Percentiles rank a stretch among this genome's conserved stretches.
Conservation (phyloP, 495 filamentous ascomycete genomes). For the Chaetomium tenue region DNA sequence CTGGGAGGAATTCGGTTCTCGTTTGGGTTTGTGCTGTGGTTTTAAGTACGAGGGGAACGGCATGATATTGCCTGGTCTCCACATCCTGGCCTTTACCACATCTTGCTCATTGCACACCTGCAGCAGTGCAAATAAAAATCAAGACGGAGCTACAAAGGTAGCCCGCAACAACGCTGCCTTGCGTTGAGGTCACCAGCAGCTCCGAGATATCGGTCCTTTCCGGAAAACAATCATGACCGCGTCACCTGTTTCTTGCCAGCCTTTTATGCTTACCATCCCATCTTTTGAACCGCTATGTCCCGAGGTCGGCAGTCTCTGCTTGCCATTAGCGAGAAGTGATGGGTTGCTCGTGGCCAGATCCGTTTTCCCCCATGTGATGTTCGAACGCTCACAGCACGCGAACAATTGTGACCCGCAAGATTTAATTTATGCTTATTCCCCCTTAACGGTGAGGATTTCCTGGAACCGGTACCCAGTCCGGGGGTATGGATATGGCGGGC, state of each 20-base stretch:
- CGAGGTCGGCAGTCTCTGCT: too few species aligned
- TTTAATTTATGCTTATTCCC: too few species aligned
- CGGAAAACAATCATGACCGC: constrained; percentile 15
- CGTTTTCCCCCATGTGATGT: too few species aligned
- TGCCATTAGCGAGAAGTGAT: too few species aligned
- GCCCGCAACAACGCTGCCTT: constrained; percentile 26
- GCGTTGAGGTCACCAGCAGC: constrained; percentile 21
- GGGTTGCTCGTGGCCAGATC: too few species aligned
- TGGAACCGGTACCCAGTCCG: too few species aligned
- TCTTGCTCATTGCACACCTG: constrained; percentile 54
- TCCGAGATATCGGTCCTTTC: constrained; percentile 12
- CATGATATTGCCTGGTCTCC: constrained; percentile 63
- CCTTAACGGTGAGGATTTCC: too few species aligned
- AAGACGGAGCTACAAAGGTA: constrained; percentile 32
- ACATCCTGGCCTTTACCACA: constrained; percentile 53
- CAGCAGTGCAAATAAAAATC: constrained; percentile 41
- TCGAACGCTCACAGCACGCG: too few species aligned
- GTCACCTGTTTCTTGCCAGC: not conserved
- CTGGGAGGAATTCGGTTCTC: constrained; percentile 44
- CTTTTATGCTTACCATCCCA: not conserved
- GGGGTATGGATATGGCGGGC: too few species aligned
- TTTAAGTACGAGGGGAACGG: constrained; percentile 69
- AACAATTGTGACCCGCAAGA: too few species aligned
- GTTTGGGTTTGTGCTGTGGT: constrained; percentile 52
- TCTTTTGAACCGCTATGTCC: not conserved